Evolutionary conservation across 2,329 filamentous ascomycete species (phyloP).

Genomic region (Penicillium sumatraense): DNA sequence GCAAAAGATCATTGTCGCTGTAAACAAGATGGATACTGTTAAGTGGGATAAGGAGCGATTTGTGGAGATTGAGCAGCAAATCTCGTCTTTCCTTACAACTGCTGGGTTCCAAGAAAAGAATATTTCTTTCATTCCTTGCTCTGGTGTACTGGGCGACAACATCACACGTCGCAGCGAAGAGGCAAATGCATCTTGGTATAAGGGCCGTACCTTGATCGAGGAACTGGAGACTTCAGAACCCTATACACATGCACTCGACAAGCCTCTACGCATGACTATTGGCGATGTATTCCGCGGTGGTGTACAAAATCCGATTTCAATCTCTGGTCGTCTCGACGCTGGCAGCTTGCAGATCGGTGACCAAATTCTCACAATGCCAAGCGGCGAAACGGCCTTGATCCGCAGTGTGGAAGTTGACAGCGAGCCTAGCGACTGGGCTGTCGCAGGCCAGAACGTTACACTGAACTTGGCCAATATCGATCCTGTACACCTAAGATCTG

Average conservation of each 20-base stretch:
- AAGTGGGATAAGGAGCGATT: constrained; percentile 83
- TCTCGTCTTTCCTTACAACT: constrained; percentile 78
- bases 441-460: constrained; percentile 85
- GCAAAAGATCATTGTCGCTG: constrained; percentile 81
- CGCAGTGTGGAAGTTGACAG: constrained; percentile 80
- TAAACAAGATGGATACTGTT: constrained; percentile 94
- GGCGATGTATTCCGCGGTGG: constrained; percentile 83
- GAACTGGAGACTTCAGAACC: constrained; percentile 85
- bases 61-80: constrained; percentile 80
- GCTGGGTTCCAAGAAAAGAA: constrained; percentile 83
- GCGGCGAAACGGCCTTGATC: constrained; percentile 77
- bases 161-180: constrained; percentile 60
- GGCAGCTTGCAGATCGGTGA: constrained; percentile 87
- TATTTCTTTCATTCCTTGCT: constrained; percentile 85
- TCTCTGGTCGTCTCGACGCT: constrained; percentile 83
- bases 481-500: constrained; percentile 76
- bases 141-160: constrained; percentile 87
- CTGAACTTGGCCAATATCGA: constrained; percentile 88
- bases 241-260: constrained; percentile 70
- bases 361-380: constrained; percentile 76
- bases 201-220: constrained; percentile 75
- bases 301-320: constrained; percentile 77
- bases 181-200: constrained; percentile 74
- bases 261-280: constrained; percentile 84
- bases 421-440: constrained; percentile 79